Percentiles rank a stretch among this genome's conserved stretches.
These are phyloP conservation scores for Juglanconis juglandina DNA, from an alignment of 2,329 filamentous ascomycete genomes.

Conservation along the genomic window DNA sequence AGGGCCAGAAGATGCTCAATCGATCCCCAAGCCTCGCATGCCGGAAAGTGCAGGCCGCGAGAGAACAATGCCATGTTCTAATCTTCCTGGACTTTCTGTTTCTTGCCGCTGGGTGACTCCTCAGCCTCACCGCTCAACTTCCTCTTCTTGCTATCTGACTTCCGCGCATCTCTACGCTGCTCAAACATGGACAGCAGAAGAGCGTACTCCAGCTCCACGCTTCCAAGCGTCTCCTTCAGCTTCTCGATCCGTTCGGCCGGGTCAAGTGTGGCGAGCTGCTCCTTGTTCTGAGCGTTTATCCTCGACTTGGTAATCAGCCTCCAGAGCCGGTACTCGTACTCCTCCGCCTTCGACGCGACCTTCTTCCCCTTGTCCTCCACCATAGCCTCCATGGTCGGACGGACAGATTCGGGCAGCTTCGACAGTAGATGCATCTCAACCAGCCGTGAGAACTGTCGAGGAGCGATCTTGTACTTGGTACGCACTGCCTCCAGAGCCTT, in stretches of 20 bases:
- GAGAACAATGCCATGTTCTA: not conserved
- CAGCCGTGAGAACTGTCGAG: constrained; percentile 71
- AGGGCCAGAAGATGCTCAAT: not conserved
- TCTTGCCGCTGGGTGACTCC: constrained; percentile 38
- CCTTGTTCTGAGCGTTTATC: constrained; percentile 71
- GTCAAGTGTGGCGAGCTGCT: constrained; percentile 68
- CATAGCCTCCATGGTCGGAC: constrained; percentile 39
- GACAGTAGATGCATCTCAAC: constrained; percentile 73
- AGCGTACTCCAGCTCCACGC: constrained; percentile 71
- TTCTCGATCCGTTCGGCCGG: constrained; percentile 65
- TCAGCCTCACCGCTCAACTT: constrained; percentile 33
- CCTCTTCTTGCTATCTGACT: constrained; percentile 39
- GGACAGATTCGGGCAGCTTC: constrained; percentile 52
- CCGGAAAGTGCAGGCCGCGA: too few species aligned
- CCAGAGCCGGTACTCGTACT: constrained; percentile 68
- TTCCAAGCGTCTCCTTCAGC: constrained; percentile 64
- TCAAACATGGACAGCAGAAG: constrained; percentile 54
- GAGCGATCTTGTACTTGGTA: constrained; percentile 64
- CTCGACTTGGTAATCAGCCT: constrained; percentile 72
- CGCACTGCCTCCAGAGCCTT: constrained; percentile 55
- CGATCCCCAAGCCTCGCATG: not conserved
- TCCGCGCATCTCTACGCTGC: constrained; percentile 30
- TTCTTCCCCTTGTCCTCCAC: constrained; percentile 32
- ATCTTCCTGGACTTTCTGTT: constrained; percentile 19
- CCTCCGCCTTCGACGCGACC: constrained; percentile 50